phyloP scores from a whole-genome alignment of 2,329 filamentous ascomycete species.

The Microdochium bolleyi region DNA sequence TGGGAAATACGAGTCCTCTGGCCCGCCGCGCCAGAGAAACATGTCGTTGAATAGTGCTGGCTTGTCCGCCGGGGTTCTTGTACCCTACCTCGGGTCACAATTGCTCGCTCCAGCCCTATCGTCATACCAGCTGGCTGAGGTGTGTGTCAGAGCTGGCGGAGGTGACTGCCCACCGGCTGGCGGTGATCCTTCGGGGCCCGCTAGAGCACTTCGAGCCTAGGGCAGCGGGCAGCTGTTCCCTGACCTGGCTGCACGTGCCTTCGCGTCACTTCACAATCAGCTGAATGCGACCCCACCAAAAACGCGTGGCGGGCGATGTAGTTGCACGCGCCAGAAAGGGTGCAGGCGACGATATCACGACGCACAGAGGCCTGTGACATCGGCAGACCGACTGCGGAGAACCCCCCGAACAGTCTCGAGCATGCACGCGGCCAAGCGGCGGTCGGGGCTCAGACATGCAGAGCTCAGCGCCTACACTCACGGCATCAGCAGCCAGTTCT shows the following conservation, averaged over 20 bases:
- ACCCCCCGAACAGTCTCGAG: background rate
- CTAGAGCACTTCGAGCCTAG: background rate
- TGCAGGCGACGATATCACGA: no score
- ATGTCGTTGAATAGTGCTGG: no score
- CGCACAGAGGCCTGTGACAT: no score
- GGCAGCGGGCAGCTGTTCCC: background rate
- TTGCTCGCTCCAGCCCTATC: no score
- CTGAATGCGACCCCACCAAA: background rate
- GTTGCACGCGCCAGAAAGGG: background rate
- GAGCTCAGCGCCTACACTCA: background rate
- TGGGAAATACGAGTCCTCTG: no score
- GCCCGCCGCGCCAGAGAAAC: no score
- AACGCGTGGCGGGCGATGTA: background rate
- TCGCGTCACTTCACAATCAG: background rate
- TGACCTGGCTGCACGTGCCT: background rate
- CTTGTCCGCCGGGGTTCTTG: no score
- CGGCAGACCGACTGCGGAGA: no score
- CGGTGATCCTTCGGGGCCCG: background rate
- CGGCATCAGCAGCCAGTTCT: constrained; percentile 25
- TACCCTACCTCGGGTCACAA: no score
- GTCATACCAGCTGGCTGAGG: no score
- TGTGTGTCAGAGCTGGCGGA: no score
- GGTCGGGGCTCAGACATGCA: background rate
- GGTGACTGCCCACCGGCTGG: no score
- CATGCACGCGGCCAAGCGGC: background rate